Conservation (phyloP, 208 protist genomes). For the Acanthamoeba lenticulata region DNA sequence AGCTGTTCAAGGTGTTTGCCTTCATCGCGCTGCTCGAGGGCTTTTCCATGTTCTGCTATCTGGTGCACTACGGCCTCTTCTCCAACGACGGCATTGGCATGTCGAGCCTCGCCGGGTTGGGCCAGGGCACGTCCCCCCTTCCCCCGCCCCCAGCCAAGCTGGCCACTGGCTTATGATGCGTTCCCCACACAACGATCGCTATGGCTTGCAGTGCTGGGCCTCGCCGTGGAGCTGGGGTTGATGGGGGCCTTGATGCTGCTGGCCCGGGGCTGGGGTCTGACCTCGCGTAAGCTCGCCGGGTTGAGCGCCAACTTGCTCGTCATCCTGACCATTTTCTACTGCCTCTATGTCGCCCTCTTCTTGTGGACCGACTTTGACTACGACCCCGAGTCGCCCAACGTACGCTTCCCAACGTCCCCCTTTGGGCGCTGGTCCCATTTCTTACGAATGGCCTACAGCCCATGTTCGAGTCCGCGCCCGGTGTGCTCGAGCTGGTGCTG, state of each 20-base stretch:
- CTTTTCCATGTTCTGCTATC: background rate
- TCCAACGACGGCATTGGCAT: background rate
- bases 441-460: background rate
- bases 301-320: background rate
- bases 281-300: background rate
- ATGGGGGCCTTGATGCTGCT: background rate
- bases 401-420: background rate
- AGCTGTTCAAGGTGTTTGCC: conserved; percentile 3
- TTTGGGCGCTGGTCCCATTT: background rate
- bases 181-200: background rate
- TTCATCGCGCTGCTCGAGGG: background rate
- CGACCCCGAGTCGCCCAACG: background rate
- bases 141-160: background rate
- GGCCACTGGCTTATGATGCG: background rate
- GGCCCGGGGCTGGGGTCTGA: background rate
- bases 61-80: background rate
- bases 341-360: background rate
- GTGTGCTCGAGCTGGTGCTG: background rate
- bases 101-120: background rate
- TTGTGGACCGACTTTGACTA: background rate
- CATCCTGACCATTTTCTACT: background rate
- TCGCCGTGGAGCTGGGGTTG: background rate
- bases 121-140: background rate
- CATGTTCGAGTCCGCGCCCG: background rate
- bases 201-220: background rate